Percentiles rank a stretch among this genome's conserved stretches.
Conservation (phyloP, 805 yeast species). For the Starmerella apicola region DNA sequence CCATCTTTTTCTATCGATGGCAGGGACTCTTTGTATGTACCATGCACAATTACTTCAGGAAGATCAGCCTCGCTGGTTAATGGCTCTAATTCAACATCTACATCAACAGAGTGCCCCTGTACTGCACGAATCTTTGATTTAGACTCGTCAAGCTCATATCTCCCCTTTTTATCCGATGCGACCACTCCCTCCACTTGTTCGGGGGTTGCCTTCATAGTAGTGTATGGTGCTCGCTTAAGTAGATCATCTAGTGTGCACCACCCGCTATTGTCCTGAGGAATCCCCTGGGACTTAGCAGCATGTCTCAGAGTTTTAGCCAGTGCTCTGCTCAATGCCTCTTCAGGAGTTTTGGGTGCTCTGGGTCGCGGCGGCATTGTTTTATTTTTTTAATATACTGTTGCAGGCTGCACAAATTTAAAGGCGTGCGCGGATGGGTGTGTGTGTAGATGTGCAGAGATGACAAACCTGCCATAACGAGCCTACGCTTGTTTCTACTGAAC, state of each 20-base stretch:
- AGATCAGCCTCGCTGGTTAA: conserved; percentile 30
- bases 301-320: conserved; percentile 75
- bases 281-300: conserved; percentile 57
- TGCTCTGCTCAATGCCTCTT: conserved; percentile 41
- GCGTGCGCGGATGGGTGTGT: too few species aligned
- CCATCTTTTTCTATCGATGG: conserved; percentile 42
- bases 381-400: too few species aligned
- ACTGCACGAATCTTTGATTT: conserved; percentile 57
- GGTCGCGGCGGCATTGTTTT: conserved; percentile 5
- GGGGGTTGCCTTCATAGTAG: conserved; percentile 40
- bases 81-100: conserved; percentile 33
- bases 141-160: conserved; percentile 42
- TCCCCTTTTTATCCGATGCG: conserved; percentile 49
- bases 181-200: conserved; percentile 55
- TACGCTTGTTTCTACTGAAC: too few species aligned
- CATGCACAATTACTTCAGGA: conserved; percentile 61
- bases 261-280: conserved; percentile 56
- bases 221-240: conserved; percentile 45
- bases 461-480: too few species aligned
- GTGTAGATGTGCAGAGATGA: too few species aligned
- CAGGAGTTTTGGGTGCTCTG: conserved; percentile 12
- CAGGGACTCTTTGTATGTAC: conserved; percentile 48
- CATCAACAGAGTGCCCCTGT: conserved; percentile 75
- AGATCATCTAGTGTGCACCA: conserved; percentile 45
- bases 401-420: too few species aligned